Conservation (phyloP, 306 rosid species). For the Pyrus bretschneideri region DNA sequence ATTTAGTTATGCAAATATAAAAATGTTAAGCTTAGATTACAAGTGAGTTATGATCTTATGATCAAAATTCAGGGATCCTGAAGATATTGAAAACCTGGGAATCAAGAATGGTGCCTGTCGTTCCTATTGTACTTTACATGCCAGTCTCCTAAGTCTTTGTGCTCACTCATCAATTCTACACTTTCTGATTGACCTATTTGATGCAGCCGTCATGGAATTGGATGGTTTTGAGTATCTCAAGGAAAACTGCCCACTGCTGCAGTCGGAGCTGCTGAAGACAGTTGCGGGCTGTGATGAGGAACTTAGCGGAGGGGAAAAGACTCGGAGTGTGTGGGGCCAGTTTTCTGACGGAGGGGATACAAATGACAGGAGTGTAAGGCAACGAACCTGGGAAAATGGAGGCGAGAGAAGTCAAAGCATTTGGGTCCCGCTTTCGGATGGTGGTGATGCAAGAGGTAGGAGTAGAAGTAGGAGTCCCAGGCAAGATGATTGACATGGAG, state of each 20-base stretch:
- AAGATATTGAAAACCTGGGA: background rate
- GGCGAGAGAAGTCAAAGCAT: constrained; percentile 56
- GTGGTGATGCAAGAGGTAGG: constrained; percentile 55
- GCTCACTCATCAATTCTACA: constrained; percentile 5
- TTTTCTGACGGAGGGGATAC: constrained; percentile 91
- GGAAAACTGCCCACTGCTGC: constrained; percentile 81
- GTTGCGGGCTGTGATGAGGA: constrained; percentile 93
- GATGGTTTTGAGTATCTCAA: constrained; percentile 90
- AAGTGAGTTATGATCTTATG: background rate
- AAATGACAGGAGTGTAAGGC: constrained; percentile 74
- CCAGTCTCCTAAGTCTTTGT: background rate
- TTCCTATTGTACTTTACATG: background rate
- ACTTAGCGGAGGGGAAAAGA: constrained; percentile 76
- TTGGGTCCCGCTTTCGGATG: constrained; percentile 79
- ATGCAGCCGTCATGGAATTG: constrained; percentile 93
- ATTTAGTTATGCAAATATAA: background rate
- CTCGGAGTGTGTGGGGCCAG: constrained; percentile 92
- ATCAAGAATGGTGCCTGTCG: constrained; percentile 8
- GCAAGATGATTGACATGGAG: constrained; percentile 48
- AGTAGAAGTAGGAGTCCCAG: constrained; percentile 65
- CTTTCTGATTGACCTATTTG: constrained; percentile 4
- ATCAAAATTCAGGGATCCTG: background rate
- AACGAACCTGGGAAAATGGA: constrained; percentile 81
- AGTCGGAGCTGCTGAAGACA: constrained; percentile 87
- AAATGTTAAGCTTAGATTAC: background rate